Base-by-base conservation (phyloP, 1,284 basidiomycete genomes). In the Leccinum griseonigrum region DNA sequence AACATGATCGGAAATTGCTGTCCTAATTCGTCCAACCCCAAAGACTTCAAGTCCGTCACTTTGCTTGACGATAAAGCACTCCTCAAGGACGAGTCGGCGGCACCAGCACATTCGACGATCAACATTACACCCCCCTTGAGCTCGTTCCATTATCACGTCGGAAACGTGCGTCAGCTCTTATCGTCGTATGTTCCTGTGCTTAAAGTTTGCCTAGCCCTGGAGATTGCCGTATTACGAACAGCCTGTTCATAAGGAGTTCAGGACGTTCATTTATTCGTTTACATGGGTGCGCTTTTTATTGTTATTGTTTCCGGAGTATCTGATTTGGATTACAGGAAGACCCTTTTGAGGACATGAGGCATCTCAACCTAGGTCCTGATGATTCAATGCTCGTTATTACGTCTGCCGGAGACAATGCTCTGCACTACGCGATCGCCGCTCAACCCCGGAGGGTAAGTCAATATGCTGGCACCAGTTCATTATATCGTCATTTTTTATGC, bases 311-410 rank as follows among this genome's bases (percentile, higher is more conserved):
- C 26, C 28, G 11, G 2, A 26, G 11, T 6, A 38, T 31, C 60
- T 74, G 28, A 70, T n/a, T 14, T 32, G 16, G 26, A 8, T 32
- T 22, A 1, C 34, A 84, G 83, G 92, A 94, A 73, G 91, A 94
- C 71, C 91, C 91, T 0, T 81, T 83, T 14, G 88, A 88, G 64
- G 91, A 94, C 69, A 88, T 94, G 81, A 80, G 83, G 67, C 81
- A 87, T 70, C 77, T 93, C 13, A 71, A 85, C 22, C 74, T 93
- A 61, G 81, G 81, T 34, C 75, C 77, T 43, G 80, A 87, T 8
- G 91, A 93, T 75, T 83, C 86, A 13, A 83, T 94, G 66, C 80
- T 94, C 3, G 86, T 88, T 26, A 92, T 93, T 69, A 92, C 91
- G 2, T 88, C 85, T 58, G 92, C 90, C 0, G 92, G 91, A 0